Conservation (phyloP, 768 basidiomycete genomes). For the Grammothele lineata region DNA sequence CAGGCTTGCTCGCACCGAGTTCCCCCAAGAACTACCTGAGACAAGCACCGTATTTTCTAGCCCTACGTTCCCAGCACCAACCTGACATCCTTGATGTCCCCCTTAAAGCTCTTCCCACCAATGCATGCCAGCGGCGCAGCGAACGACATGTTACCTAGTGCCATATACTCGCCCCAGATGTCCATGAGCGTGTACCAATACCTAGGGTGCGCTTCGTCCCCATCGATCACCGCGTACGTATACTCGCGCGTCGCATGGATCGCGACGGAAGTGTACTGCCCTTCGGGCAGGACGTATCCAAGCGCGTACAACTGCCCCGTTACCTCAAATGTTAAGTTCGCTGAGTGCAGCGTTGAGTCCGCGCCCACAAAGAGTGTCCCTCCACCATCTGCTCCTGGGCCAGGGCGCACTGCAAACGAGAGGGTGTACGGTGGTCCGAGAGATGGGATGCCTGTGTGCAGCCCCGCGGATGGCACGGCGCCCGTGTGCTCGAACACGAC, state of each 20-base stretch:
- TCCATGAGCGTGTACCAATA: constrained; percentile 36
- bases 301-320: constrained; percentile 35
- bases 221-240: constrained; percentile 32
- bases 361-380: constrained; percentile 31
- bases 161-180: constrained; percentile 38
- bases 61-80: constrained; percentile 8
- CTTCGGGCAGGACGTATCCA: constrained; percentile 24
- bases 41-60: neutral
- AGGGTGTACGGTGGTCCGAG: constrained; percentile 43
- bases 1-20: too few species aligned
- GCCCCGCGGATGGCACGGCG: neutral
- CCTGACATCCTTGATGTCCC: constrained; percentile 28
- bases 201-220: constrained; percentile 17
- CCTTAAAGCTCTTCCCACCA: constrained; percentile 31
- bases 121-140: constrained; percentile 36
- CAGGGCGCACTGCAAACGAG: constrained; percentile 34
- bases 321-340: constrained; percentile 37
- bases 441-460: constrained; percentile 30
- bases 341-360: constrained; percentile 33
- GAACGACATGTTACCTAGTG: constrained; percentile 39
- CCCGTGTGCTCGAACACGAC: constrained; percentile 27
- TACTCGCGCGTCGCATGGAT: constrained; percentile 34
- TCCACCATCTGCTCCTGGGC: neutral
- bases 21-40: too few species aligned
- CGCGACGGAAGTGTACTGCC: constrained; percentile 31